Conservation (phyloP, 148 eudicot genomes). For the Agrostemma githago region DNA sequence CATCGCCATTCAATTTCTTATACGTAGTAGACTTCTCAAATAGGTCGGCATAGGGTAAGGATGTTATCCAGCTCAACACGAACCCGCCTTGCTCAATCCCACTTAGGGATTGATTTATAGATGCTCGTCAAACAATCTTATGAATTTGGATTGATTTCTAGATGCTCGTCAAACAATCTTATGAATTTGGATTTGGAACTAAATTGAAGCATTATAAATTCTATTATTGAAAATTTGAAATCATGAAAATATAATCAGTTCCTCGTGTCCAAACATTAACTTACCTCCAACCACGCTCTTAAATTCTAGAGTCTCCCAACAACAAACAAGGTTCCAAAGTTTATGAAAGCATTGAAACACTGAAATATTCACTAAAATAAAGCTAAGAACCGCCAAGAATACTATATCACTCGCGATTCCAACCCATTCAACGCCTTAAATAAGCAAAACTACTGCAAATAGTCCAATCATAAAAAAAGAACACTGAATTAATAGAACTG, state of each 20-base stretch:
- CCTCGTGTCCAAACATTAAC: no score
- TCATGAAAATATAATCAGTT: no score
- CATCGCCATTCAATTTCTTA: no score
- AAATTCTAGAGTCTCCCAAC: background rate
- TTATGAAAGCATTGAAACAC: background rate
- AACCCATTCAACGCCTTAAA: background rate
- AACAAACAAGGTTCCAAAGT: background rate
- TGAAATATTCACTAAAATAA: background rate
- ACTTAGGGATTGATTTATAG: no score
- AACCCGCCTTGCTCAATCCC: no score
- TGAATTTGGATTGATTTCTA: no score
- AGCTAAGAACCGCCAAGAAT: background rate
- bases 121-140: background rate
- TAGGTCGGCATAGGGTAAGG: no score
- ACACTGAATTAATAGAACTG: no score
- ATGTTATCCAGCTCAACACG: no score
- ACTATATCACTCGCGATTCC: background rate
- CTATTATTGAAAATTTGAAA: background rate
- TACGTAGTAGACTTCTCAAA: no score
- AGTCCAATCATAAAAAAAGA: background rate
- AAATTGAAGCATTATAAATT: background rate
- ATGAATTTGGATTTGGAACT: background rate
- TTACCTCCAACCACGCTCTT: background rate
- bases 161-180: no score
- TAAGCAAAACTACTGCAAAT: conserved; percentile 1